A percentile compares a stretch with the other conserved stretches of the same genome.
Conservation (phyloP, 805 yeast species). For the Yamadazyma nakazawae region DNA sequence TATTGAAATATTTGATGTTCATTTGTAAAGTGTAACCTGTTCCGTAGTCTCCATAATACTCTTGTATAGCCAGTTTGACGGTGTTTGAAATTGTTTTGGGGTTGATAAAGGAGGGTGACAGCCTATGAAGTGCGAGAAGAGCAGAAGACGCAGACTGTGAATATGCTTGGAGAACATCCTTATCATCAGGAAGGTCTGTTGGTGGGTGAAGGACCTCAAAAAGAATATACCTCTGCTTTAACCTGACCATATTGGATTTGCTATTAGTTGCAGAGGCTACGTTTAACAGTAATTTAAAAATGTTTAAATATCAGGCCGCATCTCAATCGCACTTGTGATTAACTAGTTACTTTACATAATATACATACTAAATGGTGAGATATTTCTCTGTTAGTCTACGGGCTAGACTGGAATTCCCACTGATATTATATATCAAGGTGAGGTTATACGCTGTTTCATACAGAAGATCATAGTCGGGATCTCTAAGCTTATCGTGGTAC, state of each 20-base stretch:
- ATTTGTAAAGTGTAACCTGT: conserved; percentile 61
- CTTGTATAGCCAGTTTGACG: conserved; percentile 53
- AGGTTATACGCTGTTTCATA: conserved; percentile 85
- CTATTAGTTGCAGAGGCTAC: neutral
- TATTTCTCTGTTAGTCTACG: conserved; percentile 61
- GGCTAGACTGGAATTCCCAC: conserved; percentile 70
- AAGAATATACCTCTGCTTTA: conserved; percentile 78
- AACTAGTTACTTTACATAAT: neutral
- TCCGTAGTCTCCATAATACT: conserved; percentile 78
- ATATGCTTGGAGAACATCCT: conserved; percentile 9
- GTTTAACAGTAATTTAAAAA: neutral
- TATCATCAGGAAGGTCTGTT: neutral
- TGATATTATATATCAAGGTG: conserved; percentile 66
- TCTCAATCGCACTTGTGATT: neutral
- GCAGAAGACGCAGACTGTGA: conserved; percentile 33
- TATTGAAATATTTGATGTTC: conserved; percentile 75
- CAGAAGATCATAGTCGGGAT: conserved; percentile 53
- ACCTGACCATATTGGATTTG: conserved; percentile 64
- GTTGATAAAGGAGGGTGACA: conserved; percentile 48
- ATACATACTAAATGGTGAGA: conserved; percentile 41
- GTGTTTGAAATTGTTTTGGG: conserved; percentile 49
- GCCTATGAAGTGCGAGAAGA: conserved; percentile 46
- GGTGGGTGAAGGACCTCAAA: conserved; percentile 77
- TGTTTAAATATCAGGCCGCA: neutral
- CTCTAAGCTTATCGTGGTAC: conserved; percentile 39